These are phyloP conservation scores for Scheffersomyces parashehatae DNA, from an alignment of 1,139 yeast species.

Conservation along the genomic window DNA sequence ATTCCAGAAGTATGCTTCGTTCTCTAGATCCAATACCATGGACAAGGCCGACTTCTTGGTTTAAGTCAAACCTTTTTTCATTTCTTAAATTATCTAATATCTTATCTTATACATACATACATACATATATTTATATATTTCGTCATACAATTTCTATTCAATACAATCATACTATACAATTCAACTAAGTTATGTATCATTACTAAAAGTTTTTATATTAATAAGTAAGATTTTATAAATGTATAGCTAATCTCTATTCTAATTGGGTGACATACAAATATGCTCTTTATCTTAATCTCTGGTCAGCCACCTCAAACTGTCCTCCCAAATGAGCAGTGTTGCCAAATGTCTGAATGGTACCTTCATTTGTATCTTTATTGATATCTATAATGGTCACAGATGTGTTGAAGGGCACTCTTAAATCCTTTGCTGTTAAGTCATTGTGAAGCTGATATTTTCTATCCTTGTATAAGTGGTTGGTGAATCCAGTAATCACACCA, in stretches of 20 bases:
- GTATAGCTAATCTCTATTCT: no score
- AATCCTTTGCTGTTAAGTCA: conserved; percentile 38
- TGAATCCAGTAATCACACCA: conserved; percentile 71
- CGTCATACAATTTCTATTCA: background rate
- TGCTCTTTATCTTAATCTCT: conserved; percentile 28
- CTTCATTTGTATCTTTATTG: conserved; percentile 34
- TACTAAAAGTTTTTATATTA: background rate
- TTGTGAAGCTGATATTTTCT: conserved; percentile 36
- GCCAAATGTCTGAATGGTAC: conserved; percentile 54
- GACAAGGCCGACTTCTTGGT: conserved; percentile 12
- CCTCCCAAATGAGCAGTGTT: conserved; percentile 66
- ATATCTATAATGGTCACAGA: conserved; percentile 67
- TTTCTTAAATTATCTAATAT: background rate
- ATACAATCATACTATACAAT: background rate
- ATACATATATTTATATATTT: background rate
- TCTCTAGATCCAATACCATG: conserved; percentile 50
- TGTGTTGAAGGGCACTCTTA: conserved; percentile 71
- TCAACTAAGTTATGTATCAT: no score
- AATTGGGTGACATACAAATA: background rate
- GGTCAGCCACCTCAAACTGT: conserved; percentile 54
- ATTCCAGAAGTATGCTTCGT: conserved; percentile 60
- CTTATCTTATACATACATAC: background rate
- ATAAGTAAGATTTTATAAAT: background rate
- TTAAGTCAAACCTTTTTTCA: background rate
- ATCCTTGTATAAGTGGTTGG: conserved; percentile 45